Percentiles rank a stretch among this genome's conserved stretches.
Evolutionary conservation across 2,329 filamentous ascomycete genomes (phyloP).

Genomic region (Beauveria scarabaeidicola): DNA sequence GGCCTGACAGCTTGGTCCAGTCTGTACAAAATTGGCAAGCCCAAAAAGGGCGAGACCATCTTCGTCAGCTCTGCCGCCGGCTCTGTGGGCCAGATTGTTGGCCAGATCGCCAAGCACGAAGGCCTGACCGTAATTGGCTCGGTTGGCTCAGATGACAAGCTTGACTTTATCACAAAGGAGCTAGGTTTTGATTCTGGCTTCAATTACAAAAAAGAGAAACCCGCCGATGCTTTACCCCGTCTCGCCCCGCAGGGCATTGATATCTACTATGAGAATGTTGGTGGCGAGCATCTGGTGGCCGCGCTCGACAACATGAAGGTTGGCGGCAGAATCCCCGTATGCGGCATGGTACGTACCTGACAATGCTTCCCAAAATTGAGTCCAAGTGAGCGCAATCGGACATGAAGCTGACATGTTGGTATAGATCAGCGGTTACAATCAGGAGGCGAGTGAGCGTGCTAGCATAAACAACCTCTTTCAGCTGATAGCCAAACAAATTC

Average conservation of each 20-base stretch:
- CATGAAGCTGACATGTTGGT: background rate
- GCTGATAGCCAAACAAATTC: constrained; percentile 60
- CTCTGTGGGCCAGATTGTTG: constrained; percentile 74
- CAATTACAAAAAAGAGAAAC: constrained; percentile 81
- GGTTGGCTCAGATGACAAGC: constrained; percentile 71
- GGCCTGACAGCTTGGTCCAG: constrained; percentile 65
- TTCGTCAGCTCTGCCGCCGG: constrained; percentile 74
- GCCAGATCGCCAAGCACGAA: constrained; percentile 74
- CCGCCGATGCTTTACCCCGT: constrained; percentile 56
- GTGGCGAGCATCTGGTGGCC: constrained; percentile 43
- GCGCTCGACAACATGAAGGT: constrained; percentile 41
- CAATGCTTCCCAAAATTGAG: background rate
- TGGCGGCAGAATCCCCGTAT: constrained; percentile 57
- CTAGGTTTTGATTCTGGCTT: constrained; percentile 55
- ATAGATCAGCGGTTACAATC: constrained; percentile 67
- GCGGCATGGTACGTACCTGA: constrained; percentile 46
- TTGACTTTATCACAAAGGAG: constrained; percentile 52
- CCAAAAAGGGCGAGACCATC: constrained; percentile 63
- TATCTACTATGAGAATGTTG: constrained; percentile 50
- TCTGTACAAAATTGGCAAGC: constrained; percentile 54
- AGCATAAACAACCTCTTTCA: constrained; percentile 58
- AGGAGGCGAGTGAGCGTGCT: constrained; percentile 42
- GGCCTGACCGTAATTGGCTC: constrained; percentile 72
- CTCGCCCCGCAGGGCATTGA: constrained; percentile 72
- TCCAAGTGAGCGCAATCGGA: too few species aligned